Percentiles rank a stretch among this genome's conserved stretches.
phyloP scores from a whole-genome alignment of 2,329 filamentous ascomycete species.

The Ascochyta rabiei region DNA sequence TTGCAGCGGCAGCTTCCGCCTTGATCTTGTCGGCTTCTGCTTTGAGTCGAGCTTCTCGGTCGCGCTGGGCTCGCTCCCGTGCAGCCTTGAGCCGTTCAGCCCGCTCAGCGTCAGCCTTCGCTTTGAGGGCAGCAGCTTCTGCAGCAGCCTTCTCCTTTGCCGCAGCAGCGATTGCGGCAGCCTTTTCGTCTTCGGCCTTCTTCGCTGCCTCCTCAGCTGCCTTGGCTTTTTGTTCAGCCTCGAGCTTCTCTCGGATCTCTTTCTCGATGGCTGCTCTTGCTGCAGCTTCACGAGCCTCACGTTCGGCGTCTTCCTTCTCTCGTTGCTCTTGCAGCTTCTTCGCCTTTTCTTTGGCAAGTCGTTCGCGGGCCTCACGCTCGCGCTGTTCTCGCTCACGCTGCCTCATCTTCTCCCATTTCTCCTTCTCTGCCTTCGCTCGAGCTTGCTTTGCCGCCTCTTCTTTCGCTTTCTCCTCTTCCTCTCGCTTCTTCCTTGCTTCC shows the following conservation, averaged over 20 bases:
- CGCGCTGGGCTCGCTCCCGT: constrained; percentile 47
- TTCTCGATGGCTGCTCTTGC: constrained; percentile 47
- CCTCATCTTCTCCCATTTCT: constrained; percentile 58
- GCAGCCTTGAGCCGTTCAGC: constrained; percentile 47
- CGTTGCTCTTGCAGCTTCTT: constrained; percentile 49
- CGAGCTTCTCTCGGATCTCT: constrained; percentile 51
- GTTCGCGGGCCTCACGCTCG: constrained; percentile 56
- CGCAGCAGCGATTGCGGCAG: constrained; percentile 32
- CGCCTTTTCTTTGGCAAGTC: constrained; percentile 49
- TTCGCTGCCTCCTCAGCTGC: constrained; percentile 48
- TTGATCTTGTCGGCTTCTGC: constrained; percentile 45
- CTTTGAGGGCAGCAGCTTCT: constrained; percentile 41
- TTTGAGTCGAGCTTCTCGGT: constrained; percentile 46
- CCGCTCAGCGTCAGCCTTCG: constrained; percentile 42
- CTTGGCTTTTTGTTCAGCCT: constrained; percentile 48
- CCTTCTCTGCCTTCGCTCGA: constrained; percentile 56
- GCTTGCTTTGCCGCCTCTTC: constrained; percentile 56
- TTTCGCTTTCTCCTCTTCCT: constrained; percentile 52
- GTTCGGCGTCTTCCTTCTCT: constrained; percentile 51
- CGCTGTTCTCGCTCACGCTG: constrained; percentile 56
- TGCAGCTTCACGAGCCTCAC: constrained; percentile 44
- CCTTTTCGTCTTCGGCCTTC: constrained; percentile 47
- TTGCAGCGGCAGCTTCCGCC: constrained; percentile 28
- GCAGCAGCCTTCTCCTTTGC: constrained; percentile 42
- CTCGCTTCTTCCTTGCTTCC: constrained; percentile 33